A percentile compares a stretch with the other conserved stretches of the same genome.
Evolutionary conservation across 805 yeast species (phyloP).

Genomic region (Kodamaea jinghongensis): DNA sequence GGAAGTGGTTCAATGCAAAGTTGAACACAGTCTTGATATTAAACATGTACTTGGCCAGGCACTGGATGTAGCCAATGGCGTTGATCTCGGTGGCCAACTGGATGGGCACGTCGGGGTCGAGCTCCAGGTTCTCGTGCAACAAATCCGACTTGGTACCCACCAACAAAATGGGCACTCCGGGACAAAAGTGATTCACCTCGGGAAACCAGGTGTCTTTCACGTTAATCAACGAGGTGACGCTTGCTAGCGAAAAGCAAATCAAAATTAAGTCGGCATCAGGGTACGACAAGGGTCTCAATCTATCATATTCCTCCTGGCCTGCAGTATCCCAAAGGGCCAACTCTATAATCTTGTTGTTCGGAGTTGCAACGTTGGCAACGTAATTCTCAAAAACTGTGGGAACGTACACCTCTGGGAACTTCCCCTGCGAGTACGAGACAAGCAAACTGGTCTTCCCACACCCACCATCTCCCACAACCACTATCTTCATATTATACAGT

Average conservation of each 20-base stretch:
- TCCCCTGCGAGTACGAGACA: conserved; percentile 63
- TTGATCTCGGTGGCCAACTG: conserved; percentile 57
- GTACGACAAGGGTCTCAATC: conserved; percentile 74
- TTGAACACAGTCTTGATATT: conserved; percentile 70
- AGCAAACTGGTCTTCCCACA: conserved; percentile 86
- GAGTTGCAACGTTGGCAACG: conserved; percentile 59
- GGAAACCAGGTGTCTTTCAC: conserved; percentile 85
- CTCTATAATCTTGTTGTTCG: conserved; percentile 78
- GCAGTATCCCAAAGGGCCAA: conserved; percentile 88
- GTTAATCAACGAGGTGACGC: conserved; percentile 61
- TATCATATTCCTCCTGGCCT: conserved; percentile 83
- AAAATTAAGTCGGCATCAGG: conserved; percentile 75
- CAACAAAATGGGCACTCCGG: conserved; percentile 69
- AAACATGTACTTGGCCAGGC: conserved; percentile 70
- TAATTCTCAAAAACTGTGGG: conserved; percentile 86
- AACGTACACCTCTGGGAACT: conserved; percentile 69
- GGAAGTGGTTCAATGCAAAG: conserved; percentile 49
- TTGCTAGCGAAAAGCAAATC: conserved; percentile 72
- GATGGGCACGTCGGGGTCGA: conserved; percentile 49
- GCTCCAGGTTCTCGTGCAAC: conserved; percentile 12
- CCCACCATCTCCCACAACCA: conserved; percentile 87
- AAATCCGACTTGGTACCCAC: conserved; percentile 85
- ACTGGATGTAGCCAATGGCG: conserved; percentile 71
- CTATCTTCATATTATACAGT: conserved; percentile 50
- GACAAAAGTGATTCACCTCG: conserved; percentile 80